Conservation (phyloP, 2,329 filamentous ascomycete species). For the Microdochium trichocladiopsis region DNA sequence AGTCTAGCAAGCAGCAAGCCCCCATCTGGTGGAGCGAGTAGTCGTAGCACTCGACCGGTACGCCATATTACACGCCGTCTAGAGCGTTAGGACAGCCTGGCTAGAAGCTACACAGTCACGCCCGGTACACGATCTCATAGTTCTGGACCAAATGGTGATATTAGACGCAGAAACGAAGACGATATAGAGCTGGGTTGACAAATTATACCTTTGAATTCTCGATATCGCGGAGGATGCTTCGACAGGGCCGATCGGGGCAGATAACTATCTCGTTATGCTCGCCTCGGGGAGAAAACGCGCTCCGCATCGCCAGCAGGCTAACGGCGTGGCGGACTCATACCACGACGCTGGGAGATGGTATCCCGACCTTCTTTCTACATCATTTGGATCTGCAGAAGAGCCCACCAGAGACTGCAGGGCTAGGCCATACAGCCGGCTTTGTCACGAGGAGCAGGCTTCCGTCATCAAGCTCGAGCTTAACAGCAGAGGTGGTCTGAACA, state of each 20-base stretch:
- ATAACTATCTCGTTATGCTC: neutral
- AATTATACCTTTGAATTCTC: neutral
- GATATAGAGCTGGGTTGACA: neutral
- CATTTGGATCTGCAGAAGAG: neutral
- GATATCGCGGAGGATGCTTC: neutral
- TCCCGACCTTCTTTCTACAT: neutral
- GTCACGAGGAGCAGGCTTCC: neutral
- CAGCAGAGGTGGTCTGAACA: neutral
- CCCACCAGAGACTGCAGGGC: neutral
- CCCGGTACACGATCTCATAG: neutral
- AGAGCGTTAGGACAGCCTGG: neutral
- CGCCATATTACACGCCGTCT: neutral
- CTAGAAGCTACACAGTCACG: neutral
- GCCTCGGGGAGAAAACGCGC: neutral
- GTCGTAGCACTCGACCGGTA: neutral
- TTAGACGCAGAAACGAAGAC: neutral
- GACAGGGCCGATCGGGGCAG: neutral
- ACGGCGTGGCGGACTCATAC: neutral
- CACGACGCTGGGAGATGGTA: neutral
- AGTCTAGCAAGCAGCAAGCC: neutral
- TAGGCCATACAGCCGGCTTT: neutral
- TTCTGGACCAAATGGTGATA: neutral
- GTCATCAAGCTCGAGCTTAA: neutral
- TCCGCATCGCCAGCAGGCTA: neutral
- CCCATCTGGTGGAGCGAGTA: neutral